Evolutionary conservation across 108 stramenopile genomes (phyloP), one percentile per base, ranked within the genome.

Genomic region (Cyclotella sp.): DNA sequence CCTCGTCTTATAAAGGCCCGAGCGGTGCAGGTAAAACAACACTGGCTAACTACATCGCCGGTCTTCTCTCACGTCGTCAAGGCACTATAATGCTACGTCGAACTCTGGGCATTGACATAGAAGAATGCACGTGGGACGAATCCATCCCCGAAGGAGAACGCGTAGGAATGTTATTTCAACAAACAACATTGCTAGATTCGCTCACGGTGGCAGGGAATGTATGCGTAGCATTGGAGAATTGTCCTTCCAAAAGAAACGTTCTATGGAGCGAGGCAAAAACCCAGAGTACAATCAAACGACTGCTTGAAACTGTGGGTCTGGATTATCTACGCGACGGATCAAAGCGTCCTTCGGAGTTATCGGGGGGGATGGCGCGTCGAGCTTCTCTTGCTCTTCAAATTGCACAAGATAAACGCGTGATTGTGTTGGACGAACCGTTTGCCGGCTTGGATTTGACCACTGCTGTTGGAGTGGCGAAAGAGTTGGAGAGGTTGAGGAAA

Each of bases 321-420:
- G 83, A 91, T 69, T 91, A 91, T 53, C 80, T 84, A 1, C 78
- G 84, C 0, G 93, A 91, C 75, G 91, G 85, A 4, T 30, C 52
- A 58, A 94, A 94, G 53, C 68, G 81, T 41, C 89, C 89, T 13
- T 82, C 75, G 2, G 83, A 94, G 64, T 72, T 94, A 30, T 86
- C 85, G n/a, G 93, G 93, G 0, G 93, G 93, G 3, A 94, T 94
- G 93, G 93, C 85, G 19, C 89, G 93, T 29, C 86, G 93, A n/a
- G 93, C 89, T 9, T 90, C 88, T 3, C 59, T 94, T 45, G 93
- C 93, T 3, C 63, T 94, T 28, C 90, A 91, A 81, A 60, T 94
- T 42, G 93, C 93, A 22, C 93, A 94, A 63, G 79, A 84, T 51
- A 94, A 94, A 69, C 90, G 84, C 41, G 79, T 94, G 28, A 88